Base-by-base conservation (phyloP, 164 flowering plant species). In the Platanus orientalis region DNA sequence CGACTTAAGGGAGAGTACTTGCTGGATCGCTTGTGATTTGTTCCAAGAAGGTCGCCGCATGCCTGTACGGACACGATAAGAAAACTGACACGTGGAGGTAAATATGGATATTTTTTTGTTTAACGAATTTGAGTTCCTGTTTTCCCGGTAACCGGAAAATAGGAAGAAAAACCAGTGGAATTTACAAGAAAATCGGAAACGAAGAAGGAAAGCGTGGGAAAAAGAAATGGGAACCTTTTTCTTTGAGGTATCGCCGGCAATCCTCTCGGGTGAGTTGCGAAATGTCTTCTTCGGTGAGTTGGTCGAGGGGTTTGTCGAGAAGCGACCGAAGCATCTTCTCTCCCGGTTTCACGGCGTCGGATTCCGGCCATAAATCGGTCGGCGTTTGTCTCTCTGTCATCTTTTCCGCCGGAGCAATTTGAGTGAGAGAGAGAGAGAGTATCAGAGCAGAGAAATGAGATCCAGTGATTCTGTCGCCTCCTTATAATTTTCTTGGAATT, bases 11-110 rank as follows among this genome's bases (percentile, higher is more conserved):
- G 84, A 84, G 63, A 90, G 77, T 13, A 88, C 97, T 72, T 90
- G 97, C 80, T 90, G 92, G 75, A 88, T 88, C 79, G 97, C 97
- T 76, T 90, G 97, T 0, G 90, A 85, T 71, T 88, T 88, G 88
- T 90, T 90, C 97, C 97, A 90, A 16, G 97, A 90, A 27, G 97
- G 97, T 52, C 89, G 74, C 17, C 88, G 71, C 88, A 83, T 83
- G 12, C 88, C 88, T 84, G 70, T 60, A 54, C 47, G 47, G 17
- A 58, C 47, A 58, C 27, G 26, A 40, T n/a, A 40, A 61, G 23
- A 39, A 14, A 34, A 48, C 44, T 34, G 32, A 14, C 30, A 57
- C 61, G 50, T 19, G 52, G 20, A 29, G 39, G 21, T 29, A 28
- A 29, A 0, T 25, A 34, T 6, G 10, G 16, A 7, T 14, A 16